Evolutionary conservation across 805 yeast genomes (phyloP).

Genomic region (Sugiyamaella qingdaonensis): DNA sequence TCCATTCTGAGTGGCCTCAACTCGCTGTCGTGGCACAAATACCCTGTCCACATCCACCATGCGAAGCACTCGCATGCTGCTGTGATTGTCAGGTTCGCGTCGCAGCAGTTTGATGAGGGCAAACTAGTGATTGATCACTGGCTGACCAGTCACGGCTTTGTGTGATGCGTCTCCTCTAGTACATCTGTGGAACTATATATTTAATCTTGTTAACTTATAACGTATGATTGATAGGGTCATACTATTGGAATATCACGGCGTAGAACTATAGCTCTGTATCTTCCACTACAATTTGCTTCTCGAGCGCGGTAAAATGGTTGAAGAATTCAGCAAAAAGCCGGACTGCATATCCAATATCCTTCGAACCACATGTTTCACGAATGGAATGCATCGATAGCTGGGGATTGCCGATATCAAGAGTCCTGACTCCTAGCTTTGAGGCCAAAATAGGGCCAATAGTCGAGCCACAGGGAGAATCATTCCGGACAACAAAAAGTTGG

Average conservation of each 20-base stretch:
- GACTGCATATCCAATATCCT: slow-evolving; percentile 62
- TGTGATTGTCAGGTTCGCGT: slow-evolving; percentile 61
- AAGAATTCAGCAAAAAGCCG: slow-evolving; percentile 61
- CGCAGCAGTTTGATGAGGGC: slow-evolving; percentile 63
- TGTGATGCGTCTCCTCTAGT: no score
- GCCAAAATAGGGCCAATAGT: slow-evolving; percentile 95
- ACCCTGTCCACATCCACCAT: slow-evolving; percentile 61
- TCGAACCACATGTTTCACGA: slow-evolving; percentile 84
- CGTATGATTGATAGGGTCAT: no score
- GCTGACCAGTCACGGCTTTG: slow-evolving; percentile 35
- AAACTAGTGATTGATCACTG: slow-evolving; percentile 62
- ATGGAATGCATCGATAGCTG: slow-evolving; percentile 91
- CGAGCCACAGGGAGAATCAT: slow-evolving; percentile 92
- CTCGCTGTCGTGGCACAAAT: slow-evolving; percentile 60
- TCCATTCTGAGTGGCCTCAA: slow-evolving; percentile 57
- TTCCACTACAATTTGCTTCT: slow-evolving; percentile 21
- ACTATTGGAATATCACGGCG: no score
- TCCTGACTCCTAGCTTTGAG: slow-evolving; percentile 79
- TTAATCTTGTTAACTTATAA: no score
- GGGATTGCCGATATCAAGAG: slow-evolving; percentile 87
- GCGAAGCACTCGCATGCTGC: slow-evolving; percentile 78
- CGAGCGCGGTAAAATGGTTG: slow-evolving; percentile 30
- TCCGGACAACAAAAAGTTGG: slow-evolving; percentile 88
- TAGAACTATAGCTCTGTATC: slow-evolving; percentile 7
- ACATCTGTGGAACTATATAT: no score